These are phyloP conservation scores for Phytophthora pseudosyringae DNA, from an alignment of 352 stramenopile genomes.

Conservation along the genomic window DNA sequence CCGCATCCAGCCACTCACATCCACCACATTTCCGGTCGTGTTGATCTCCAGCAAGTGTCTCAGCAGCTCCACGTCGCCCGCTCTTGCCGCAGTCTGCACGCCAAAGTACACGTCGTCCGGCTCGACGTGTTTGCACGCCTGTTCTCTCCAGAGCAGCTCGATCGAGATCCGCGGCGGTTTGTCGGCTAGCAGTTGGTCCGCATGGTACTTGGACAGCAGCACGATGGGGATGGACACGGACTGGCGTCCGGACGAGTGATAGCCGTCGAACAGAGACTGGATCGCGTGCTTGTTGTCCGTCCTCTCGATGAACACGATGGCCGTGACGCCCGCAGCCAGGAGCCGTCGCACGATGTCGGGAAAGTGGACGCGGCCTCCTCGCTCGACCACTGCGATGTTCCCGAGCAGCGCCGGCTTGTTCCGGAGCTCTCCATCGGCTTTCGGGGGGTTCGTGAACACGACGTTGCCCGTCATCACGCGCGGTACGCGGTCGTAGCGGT, in stretches of 20 bases:
- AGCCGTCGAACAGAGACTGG: slow-evolving; percentile 86
- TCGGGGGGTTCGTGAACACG: slow-evolving; percentile 73
- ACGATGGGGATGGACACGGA: slow-evolving; percentile 79
- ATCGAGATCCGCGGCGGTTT: slow-evolving; percentile 65
- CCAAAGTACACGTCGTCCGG: slow-evolving; percentile 79
- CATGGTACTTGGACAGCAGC: slow-evolving; percentile 79
- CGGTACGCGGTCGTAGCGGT: slow-evolving; percentile 71
- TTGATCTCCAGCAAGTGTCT: slow-evolving; percentile 78
- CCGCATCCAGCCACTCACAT: slow-evolving; percentile 43
- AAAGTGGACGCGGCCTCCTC: slow-evolving; percentile 82
- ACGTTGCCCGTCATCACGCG: slow-evolving; percentile 52
- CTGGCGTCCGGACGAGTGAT: slow-evolving; percentile 86
- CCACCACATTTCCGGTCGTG: slow-evolving; percentile 58
- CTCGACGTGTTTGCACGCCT: slow-evolving; percentile 71
- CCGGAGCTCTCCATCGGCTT: slow-evolving; percentile 68
- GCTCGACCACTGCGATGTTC: slow-evolving; percentile 79
- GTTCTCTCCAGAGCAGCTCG: slow-evolving; percentile 73
- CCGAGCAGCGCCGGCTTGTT: slow-evolving; percentile 68
- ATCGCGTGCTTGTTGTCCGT: slow-evolving; percentile 58
- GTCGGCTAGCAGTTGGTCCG: slow-evolving; percentile 69
- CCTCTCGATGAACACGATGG: slow-evolving; percentile 83
- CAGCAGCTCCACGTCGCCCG: slow-evolving; percentile 76
- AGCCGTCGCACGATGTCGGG: slow-evolving; percentile 83
- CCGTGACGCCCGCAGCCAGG: slow-evolving; percentile 63
- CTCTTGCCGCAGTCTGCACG: slow-evolving; percentile 69